Conservation (phyloP, 2,329 filamentous ascomycete species). For the Pseudogymnoascus sp. region DNA sequence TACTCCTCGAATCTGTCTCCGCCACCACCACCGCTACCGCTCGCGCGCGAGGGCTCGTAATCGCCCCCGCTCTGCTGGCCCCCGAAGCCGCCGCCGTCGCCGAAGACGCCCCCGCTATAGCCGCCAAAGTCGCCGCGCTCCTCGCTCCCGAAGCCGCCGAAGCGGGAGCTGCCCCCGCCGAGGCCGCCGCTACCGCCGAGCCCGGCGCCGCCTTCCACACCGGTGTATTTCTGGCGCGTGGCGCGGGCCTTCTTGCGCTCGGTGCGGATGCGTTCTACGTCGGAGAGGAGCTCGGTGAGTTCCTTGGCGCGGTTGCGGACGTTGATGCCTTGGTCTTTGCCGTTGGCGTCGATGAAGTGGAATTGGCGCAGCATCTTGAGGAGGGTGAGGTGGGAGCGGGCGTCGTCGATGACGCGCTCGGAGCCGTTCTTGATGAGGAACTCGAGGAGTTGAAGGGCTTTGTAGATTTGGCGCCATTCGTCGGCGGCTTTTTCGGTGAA, state of each 20-base stretch:
- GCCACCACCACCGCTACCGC: constrained; percentile 33
- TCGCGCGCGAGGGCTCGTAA: constrained; percentile 18
- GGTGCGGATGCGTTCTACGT: constrained; percentile 77
- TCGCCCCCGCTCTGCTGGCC: constrained; percentile 60
- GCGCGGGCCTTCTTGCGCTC: constrained; percentile 83
- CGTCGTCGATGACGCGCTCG: constrained; percentile 94
- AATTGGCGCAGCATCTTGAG: constrained; percentile 98
- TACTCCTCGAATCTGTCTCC: constrained; percentile 89
- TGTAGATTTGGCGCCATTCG: constrained; percentile 99
- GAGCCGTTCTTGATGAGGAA: constrained; percentile 98
- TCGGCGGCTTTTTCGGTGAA: constrained; percentile 98
- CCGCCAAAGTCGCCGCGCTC: constrained; percentile 49
- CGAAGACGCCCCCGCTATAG: constrained; percentile 70
- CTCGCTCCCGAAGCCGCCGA: constrained; percentile 88
- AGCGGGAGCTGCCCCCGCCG: constrained; percentile 43
- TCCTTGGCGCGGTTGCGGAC: constrained; percentile 96
- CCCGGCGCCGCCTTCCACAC: constrained; percentile 73
- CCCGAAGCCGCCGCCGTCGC: constrained; percentile 91
- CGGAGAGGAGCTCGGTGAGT: constrained; percentile 82
- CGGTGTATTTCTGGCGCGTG: constrained; percentile 91
- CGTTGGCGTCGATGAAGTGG: constrained; percentile 91
- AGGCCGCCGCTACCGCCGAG: constrained; percentile 45
- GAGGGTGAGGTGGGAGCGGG: constrained; percentile 85
- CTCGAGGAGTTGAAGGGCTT: constrained; percentile 90
- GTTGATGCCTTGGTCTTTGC: constrained; percentile 97